Evolutionary conservation across 1,284 basidiomycete genomes (phyloP).

Genomic region (Leccinum pallidistipes): DNA sequence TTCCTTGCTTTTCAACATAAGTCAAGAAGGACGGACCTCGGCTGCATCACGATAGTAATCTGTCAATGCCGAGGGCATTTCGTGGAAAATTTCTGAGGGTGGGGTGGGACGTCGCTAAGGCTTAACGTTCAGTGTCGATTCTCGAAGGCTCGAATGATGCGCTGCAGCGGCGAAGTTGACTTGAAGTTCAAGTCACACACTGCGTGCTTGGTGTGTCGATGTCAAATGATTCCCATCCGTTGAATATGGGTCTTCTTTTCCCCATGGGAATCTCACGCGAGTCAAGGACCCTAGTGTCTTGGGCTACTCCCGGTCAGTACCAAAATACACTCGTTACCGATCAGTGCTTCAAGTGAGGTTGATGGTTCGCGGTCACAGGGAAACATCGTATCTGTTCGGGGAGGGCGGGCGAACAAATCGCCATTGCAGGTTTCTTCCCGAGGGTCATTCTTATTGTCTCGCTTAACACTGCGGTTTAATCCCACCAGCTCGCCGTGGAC

Average conservation of each 20-base stretch:
- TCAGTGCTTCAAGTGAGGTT: background rate
- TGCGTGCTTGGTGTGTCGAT: background rate
- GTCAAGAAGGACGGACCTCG: background rate
- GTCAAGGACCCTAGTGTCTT: background rate
- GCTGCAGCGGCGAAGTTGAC: background rate
- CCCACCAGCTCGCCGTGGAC: background rate
- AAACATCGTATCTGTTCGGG: background rate
- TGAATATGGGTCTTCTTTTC: constrained; percentile 1
- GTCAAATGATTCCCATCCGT: constrained; percentile 7
- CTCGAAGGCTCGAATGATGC: background rate
- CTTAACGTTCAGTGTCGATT: background rate
- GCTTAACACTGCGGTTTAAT: constrained; percentile 1
- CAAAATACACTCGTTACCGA: background rate
- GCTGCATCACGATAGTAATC: background rate
- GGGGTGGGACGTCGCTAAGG: constrained; percentile 2
- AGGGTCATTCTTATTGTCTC: background rate
- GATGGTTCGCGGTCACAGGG: constrained; percentile 2
- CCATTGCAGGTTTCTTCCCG: background rate
- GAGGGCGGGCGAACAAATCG: background rate
- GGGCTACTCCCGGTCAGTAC: background rate
- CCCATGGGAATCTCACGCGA: constrained; percentile 10
- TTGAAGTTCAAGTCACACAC: background rate
- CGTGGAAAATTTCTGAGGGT: background rate
- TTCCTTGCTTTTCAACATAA: background rate
- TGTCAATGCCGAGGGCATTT: background rate